Percentiles rank a stretch among this genome's conserved stretches.
These are phyloP conservation scores for Articulospora tetracladia DNA, from an alignment of 495 filamentous ascomycete species.

Conservation along the genomic window DNA sequence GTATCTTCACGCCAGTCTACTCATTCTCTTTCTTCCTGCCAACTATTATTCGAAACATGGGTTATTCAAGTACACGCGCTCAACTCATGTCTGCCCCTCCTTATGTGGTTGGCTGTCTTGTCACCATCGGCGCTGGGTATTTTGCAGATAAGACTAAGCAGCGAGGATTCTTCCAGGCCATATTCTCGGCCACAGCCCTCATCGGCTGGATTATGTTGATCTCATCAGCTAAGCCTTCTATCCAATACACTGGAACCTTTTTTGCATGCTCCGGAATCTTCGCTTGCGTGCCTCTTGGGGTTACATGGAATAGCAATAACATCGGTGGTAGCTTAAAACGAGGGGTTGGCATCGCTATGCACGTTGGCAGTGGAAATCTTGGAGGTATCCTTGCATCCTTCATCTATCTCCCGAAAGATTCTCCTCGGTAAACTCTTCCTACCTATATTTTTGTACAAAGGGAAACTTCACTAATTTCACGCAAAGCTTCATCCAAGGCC, in stretches of 20 bases:
- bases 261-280: slow-evolving; percentile 70
- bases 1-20: slow-evolving; percentile 55
- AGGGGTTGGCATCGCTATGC: slow-evolving; percentile 73
- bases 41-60: slow-evolving; percentile 61
- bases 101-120: slow-evolving; percentile 54
- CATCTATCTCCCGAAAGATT: slow-evolving; percentile 54
- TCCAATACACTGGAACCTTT: slow-evolving; percentile 71
- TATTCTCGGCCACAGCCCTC: slow-evolving; percentile 40
- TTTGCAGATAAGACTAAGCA: slow-evolving; percentile 48
- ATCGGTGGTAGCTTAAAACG: slow-evolving; percentile 77
- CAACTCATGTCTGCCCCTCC: slow-evolving; percentile 68
- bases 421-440: slow-evolving; percentile 46
- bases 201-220: slow-evolving; percentile 66
- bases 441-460: background rate
- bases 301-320: slow-evolving; percentile 80
- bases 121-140: slow-evolving; percentile 49
- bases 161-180: slow-evolving; percentile 53
- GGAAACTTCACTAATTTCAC: background rate
- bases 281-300: slow-evolving; percentile 65
- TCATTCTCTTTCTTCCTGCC: slow-evolving; percentile 66
- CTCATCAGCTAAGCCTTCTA: slow-evolving; percentile 44
- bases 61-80: slow-evolving; percentile 56
- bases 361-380: slow-evolving; percentile 74
- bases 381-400: slow-evolving; percentile 68
- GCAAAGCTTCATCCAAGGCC: slow-evolving; percentile 12